These are phyloP conservation scores for Neurospora sp. DNA, from an alignment of 495 filamentous ascomycete species.

Conservation along the genomic window DNA sequence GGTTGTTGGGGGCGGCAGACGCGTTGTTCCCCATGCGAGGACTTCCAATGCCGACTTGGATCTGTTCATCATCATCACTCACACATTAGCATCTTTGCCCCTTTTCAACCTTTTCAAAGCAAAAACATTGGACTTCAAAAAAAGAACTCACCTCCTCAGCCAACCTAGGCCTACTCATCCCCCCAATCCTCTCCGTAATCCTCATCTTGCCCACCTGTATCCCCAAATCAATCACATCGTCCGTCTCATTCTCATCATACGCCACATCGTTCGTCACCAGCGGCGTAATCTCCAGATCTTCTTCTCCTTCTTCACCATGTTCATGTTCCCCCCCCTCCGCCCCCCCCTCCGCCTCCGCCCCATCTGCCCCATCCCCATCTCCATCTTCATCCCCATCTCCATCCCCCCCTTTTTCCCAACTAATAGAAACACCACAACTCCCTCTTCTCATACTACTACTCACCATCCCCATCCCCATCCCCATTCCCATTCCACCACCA, in stretches of 20 bases:
- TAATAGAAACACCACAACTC: background rate
- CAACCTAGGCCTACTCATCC: slow-evolving; percentile 47
- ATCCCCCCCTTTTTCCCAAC: background rate
- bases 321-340: slow-evolving; percentile 29
- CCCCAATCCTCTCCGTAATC: slow-evolving; percentile 62
- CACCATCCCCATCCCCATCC: background rate
- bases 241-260: slow-evolving; percentile 49
- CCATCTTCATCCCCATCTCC: background rate
- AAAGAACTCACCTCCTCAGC: slow-evolving; percentile 48
- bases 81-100: background rate
- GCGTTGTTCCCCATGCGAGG: background rate
- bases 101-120: background rate
- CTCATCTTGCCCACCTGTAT: slow-evolving; percentile 59
- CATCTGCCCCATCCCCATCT: background rate
- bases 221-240: slow-evolving; percentile 60
- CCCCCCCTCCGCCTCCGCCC: slow-evolving; percentile 27
- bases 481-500: background rate
- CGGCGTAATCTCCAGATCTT: slow-evolving; percentile 41
- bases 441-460: background rate
- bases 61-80: slow-evolving; percentile 3
- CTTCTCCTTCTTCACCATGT: slow-evolving; percentile 38
- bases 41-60: slow-evolving; percentile 15
- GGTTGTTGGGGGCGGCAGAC: background rate
- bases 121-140: background rate
- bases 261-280: slow-evolving; percentile 51